phyloP scores from a whole-genome alignment of 176 grass and related monocot species.

The Typha latifolia region DNA sequence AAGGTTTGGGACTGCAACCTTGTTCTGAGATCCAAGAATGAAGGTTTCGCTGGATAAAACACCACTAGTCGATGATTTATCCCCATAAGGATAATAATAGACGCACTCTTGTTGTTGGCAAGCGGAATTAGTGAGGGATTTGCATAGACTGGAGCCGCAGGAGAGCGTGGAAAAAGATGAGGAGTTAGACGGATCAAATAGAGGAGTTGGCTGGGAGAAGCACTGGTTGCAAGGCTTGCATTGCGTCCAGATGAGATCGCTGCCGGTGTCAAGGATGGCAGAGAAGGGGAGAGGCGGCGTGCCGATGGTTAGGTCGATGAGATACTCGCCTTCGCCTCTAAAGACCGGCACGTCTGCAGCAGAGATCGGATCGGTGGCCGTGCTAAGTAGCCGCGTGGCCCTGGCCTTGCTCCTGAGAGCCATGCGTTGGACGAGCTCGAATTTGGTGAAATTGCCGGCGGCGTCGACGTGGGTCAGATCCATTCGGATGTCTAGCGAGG shows the following conservation, averaged over 20 bases:
- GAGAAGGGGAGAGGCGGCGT: neutral
- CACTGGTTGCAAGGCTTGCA: slow-evolving; percentile 17
- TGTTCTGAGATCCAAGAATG: neutral
- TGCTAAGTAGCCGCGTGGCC: slow-evolving; percentile 1
- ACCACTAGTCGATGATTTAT: slow-evolving; percentile 12
- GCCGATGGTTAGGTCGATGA: neutral
- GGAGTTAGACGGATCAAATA: slow-evolving; percentile 14
- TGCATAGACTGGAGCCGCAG: slow-evolving; percentile 6
- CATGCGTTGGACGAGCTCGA: slow-evolving; percentile 37
- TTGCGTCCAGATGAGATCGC: slow-evolving; percentile 19
- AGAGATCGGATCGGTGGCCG: neutral
- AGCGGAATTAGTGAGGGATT: neutral
- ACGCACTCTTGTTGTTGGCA: slow-evolving; percentile 2
- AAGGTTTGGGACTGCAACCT: neutral
- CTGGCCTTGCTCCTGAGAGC: slow-evolving; percentile 21
- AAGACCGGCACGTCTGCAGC: neutral
- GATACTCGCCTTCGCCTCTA: neutral
- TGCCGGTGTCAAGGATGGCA: slow-evolving; percentile 15
- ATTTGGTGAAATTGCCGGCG: slow-evolving; percentile 33
- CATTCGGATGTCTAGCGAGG: slow-evolving; percentile 7
- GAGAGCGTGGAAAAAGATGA: slow-evolving; percentile 2
- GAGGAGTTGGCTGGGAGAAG: slow-evolving; percentile 6
- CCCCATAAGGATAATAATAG: slow-evolving; percentile 4
- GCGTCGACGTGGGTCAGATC: slow-evolving; percentile 47
- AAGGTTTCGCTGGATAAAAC: slow-evolving; percentile 13